Base-by-base conservation (phyloP, 1,284 basidiomycete species). In the Ganoderma meredithae region DNA sequence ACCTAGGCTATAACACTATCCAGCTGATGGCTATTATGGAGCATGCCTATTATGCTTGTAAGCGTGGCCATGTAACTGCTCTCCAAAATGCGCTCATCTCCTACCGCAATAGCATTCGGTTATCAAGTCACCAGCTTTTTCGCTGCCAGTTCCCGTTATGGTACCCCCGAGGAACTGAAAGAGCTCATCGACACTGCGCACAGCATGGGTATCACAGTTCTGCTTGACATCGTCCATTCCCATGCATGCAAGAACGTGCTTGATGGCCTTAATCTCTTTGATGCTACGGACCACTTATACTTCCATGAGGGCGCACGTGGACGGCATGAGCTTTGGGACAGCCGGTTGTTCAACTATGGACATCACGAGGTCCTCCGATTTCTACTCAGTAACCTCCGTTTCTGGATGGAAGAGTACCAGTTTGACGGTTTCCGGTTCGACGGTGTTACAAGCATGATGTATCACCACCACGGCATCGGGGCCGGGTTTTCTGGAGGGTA, bases 381-480 rank as follows among this genome's bases (percentile, higher is more conserved):
- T 86, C 83, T 99, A 64, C 83, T 99, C 72, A 97, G 95, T 78
- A 99, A 99, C 80, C 83, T 99, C 62, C 89, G 97, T 43, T 99
- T 93, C 85, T 99, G 93, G 86, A 90, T 99, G 82, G 97, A 99
- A 70, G 93, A 96, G 76, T 99, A 94, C 81, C 89, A 89, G 74
- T 99, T 99, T 78, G 97, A 99, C 76, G 97, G 97, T 4, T 99
- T 99, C 89, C 85, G 97, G 58, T 99, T 99, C 79, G 97, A 99
- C 75, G 97, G 97, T 52, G 97, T 99, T 53, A 99, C 97, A 4
- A 97, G 95, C 76, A 99, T 99, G 95, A 96, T 99, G 92, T 99
- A 99, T 82, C 83, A 88, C 41, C 97, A 99, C 77, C 97, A 99
- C 80, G 97, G 97, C 25, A 99, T 99, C 74, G 97, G 97, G 19